These are phyloP conservation scores for Fusarium pseudocircinatum DNA, from an alignment of 2,329 filamentous ascomycete species.

Conservation along the genomic window DNA sequence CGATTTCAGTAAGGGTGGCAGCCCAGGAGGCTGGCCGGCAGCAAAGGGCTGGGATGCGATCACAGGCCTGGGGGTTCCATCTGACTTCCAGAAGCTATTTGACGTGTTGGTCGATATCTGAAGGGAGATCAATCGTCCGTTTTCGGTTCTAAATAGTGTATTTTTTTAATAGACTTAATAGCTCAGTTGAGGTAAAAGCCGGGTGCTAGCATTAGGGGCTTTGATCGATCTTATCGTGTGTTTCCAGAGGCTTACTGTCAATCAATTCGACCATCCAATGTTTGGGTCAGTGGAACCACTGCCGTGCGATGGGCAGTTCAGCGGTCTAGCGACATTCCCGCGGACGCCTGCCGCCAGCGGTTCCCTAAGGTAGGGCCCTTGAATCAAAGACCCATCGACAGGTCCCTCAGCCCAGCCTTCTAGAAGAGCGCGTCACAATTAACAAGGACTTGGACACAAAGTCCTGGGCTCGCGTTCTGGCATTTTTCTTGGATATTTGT, in stretches of 20 bases:
- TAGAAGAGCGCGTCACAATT: slow-evolving; percentile 31
- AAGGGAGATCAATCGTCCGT: background rate
- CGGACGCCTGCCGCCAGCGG: background rate
- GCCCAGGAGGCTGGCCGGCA: slow-evolving; percentile 56
- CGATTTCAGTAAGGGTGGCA: slow-evolving; percentile 45
- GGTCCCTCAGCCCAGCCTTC: slow-evolving; percentile 14
- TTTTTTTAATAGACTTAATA: background rate
- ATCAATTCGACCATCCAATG: background rate
- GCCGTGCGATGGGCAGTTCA: slow-evolving; percentile 13
- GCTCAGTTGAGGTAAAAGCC: background rate
- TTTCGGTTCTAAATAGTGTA: background rate
- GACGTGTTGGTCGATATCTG: slow-evolving; percentile 44
- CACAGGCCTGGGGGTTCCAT: slow-evolving; percentile 60
- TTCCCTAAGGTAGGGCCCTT: background rate
- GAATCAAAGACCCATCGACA: background rate
- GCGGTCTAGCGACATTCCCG: slow-evolving; percentile 17
- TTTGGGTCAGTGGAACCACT: background rate
- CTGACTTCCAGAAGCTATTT: slow-evolving; percentile 53
- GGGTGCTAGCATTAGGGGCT: background rate
- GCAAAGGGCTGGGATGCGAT: slow-evolving; percentile 58
- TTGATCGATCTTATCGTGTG: background rate
- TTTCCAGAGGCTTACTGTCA: background rate
- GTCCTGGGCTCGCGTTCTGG: slow-evolving; percentile 11
- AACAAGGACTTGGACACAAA: slow-evolving; percentile 6
- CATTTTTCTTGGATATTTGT: background rate